Percentiles rank a stretch among this genome's conserved stretches.
Conservation (phyloP, 495 filamentous ascomycete genomes). For the Immersiella caudata region DNA sequence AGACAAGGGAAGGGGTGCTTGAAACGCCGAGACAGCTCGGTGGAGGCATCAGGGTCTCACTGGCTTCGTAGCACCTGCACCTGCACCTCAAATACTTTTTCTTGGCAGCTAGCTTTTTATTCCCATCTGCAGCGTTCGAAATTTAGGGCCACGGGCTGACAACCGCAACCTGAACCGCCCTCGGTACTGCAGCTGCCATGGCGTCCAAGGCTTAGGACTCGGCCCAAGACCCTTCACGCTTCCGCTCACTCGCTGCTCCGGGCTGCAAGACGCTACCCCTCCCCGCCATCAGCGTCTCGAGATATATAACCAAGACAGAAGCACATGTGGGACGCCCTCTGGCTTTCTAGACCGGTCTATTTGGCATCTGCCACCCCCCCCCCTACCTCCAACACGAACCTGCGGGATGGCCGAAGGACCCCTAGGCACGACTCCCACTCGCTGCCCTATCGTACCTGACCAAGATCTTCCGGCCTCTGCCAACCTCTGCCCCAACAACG, state of each 20-base stretch:
- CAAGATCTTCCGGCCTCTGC: constrained; percentile 5
- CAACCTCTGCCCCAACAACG: background rate
- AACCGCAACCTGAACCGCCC: background rate
- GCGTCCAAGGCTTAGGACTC: background rate
- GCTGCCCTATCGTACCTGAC: constrained; percentile 2
- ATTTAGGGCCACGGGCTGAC: constrained; percentile 15
- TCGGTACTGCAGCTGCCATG: constrained; percentile 1
- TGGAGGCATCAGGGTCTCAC: constrained; percentile 28
- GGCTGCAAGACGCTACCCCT: background rate
- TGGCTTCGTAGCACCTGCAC: constrained; percentile 27
- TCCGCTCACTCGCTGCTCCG: background rate
- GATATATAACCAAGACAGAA: constrained; percentile 19
- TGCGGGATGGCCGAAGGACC: constrained; percentile 16
- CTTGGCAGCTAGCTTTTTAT: constrained; percentile 26
- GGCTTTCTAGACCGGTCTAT: constrained; percentile 32
- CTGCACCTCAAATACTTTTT: constrained; percentile 26
- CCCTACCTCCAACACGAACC: constrained; percentile 5
- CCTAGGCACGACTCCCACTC: background rate
- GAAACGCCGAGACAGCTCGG: background rate
- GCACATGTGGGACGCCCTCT: constrained; percentile 14
- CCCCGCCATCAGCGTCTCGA: background rate
- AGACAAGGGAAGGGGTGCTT: background rate
- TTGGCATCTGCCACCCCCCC: constrained; percentile 1
- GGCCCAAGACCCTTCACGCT: background rate
- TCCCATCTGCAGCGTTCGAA: constrained; percentile 13